phyloP scores from a whole-genome alignment of 2,329 filamentous ascomycete genomes.

The Trichoderma oligosporum region DNA sequence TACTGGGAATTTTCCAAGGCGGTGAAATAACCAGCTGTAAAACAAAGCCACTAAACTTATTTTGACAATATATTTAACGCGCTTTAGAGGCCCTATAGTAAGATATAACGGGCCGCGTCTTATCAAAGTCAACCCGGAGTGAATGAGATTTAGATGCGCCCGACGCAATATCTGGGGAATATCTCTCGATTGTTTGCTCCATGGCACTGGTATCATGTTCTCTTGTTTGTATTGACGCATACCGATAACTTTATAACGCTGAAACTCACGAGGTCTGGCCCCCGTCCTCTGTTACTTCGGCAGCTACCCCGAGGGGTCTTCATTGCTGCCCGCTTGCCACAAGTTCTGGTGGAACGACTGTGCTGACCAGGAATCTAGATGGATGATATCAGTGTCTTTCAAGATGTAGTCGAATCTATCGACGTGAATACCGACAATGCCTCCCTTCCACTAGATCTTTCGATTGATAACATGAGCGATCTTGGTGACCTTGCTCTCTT shows the following conservation, averaged over 20 bases:
- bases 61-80: background rate
- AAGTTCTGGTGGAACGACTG: background rate
- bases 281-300: background rate
- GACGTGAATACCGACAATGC: background rate
- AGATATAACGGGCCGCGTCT: conserved; percentile 4
- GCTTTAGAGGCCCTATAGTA: conserved; percentile 2
- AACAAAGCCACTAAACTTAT: background rate
- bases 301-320: background rate
- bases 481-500: background rate
- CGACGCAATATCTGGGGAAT: background rate
- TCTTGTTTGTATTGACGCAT: background rate
- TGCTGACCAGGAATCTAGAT: conserved; percentile 17
- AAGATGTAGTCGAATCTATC: background rate
- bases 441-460: background rate
- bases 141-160: conserved; percentile 1
- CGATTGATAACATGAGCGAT: background rate
- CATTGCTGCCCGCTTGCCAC: background rate
- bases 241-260: background rate
- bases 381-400: conserved; percentile 20
- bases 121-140: background rate
- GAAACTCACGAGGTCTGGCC: background rate
- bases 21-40: conserved; percentile 21
- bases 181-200: background rate
- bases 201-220: background rate
- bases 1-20: conserved; percentile 22